These are phyloP conservation scores for Chlorophyllum brunneum DNA, from an alignment of 768 basidiomycete species.

Conservation along the genomic window DNA sequence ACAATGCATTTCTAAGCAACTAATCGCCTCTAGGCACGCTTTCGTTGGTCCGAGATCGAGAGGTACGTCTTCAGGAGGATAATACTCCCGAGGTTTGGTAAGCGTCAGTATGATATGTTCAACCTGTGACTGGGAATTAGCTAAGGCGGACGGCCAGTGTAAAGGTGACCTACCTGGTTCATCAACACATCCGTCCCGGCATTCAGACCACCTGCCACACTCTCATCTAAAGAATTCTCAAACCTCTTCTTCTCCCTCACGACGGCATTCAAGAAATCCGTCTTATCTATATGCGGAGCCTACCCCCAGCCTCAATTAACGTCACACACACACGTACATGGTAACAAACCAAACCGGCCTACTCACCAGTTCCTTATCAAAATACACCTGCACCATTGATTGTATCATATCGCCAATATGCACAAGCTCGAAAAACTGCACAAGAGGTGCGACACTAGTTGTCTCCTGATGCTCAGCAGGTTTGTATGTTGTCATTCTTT, in stretches of 20 bases:
- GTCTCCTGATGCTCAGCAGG: conserved; percentile 83
- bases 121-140: conserved; percentile 51
- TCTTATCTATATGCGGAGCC: conserved; percentile 87
- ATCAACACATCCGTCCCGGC: conserved; percentile 94
- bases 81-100: conserved; percentile 86
- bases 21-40: conserved; percentile 88
- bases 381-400: conserved; percentile 97
- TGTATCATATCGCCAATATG: conserved; percentile 98
- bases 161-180: conserved; percentile 65
- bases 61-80: conserved; percentile 75
- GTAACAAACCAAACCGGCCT: background rate
- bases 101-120: conserved; percentile 87
- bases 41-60: conserved; percentile 83
- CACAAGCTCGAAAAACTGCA: conserved; percentile 97
- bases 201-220: conserved; percentile 90
- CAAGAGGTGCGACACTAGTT: conserved; percentile 82
- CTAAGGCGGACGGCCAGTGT: background rate
- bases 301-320: conserved; percentile 21
- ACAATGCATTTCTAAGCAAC: conserved; percentile 87
- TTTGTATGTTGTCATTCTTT: conserved; percentile 86
- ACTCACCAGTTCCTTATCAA: conserved; percentile 89
- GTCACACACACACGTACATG: background rate
- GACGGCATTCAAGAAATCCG: conserved; percentile 89
- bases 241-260: conserved; percentile 97
- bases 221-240: conserved; percentile 88